These are phyloP conservation scores for Castanea sativa DNA, from an alignment of 306 rosid genomes.

Conservation along the genomic window DNA sequence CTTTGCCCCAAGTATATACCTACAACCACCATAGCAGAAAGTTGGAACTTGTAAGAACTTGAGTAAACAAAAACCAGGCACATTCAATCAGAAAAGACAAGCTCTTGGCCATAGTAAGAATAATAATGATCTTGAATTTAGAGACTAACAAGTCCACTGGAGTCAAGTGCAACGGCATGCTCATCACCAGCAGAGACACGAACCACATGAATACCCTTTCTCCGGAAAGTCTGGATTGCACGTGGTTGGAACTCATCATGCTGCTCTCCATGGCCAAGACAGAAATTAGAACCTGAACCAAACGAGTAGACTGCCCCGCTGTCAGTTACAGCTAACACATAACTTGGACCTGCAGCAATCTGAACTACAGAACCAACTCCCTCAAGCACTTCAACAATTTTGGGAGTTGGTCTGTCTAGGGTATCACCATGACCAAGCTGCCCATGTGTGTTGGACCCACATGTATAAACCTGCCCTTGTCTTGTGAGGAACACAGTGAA, in stretches of 20 bases:
- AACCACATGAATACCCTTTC: slow-evolving; percentile 69
- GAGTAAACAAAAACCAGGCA: slow-evolving; percentile 9
- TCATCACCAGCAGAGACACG: slow-evolving; percentile 90
- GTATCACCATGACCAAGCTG: slow-evolving; percentile 92
- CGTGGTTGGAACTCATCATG: slow-evolving; percentile 82
- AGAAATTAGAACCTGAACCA: slow-evolving; percentile 88
- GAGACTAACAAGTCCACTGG: slow-evolving; percentile 79
- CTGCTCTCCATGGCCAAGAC: slow-evolving; percentile 97
- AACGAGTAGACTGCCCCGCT: slow-evolving; percentile 75
- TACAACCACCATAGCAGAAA: slow-evolving; percentile 31
- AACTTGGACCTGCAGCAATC: slow-evolving; percentile 84
- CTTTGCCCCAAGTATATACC: slow-evolving; percentile 95
- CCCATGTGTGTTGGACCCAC: slow-evolving; percentile 80
- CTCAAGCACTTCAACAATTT: slow-evolving; percentile 54
- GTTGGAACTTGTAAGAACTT: slow-evolving; percentile 14
- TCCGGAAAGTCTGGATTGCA: slow-evolving; percentile 60
- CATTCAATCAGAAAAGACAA: slow-evolving; percentile 11
- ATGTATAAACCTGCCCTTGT: slow-evolving; percentile 79
- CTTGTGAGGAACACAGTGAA: slow-evolving; percentile 81
- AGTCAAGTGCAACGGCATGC: slow-evolving; percentile 95
- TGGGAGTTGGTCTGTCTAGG: slow-evolving; percentile 66
- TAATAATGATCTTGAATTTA: not conserved
- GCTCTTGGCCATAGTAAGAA: not conserved
- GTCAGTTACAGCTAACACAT: slow-evolving; percentile 62
- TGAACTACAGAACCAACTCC: slow-evolving; percentile 58